Percentiles rank a stretch among this genome's conserved stretches.
These are phyloP conservation scores for Dorcoceras hygrometricum DNA, from an alignment of 257 asterid species.

Conservation along the genomic window DNA sequence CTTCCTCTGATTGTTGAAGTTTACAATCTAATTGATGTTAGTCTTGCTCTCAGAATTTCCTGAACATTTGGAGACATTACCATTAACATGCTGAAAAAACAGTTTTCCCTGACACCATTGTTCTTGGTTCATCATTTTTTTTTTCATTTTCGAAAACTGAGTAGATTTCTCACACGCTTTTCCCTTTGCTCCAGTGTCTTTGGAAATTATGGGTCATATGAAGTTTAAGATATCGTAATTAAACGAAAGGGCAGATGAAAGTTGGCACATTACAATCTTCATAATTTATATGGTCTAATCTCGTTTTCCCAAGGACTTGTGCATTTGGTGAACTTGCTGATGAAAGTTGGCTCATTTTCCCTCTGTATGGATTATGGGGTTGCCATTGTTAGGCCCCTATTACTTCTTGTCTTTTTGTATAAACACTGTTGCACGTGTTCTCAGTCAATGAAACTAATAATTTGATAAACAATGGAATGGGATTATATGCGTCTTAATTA, in stretches of 20 bases:
- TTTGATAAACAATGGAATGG: too few species aligned
- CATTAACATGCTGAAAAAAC: conserved; percentile 4
- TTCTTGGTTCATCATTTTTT: conserved; percentile 14
- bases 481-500: not conserved
- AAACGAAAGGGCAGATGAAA: conserved; percentile 10
- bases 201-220: conserved; percentile 9
- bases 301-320: not conserved
- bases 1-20: conserved; percentile 12
- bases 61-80: conserved; percentile 11
- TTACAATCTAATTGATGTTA: not conserved
- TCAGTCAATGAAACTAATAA: not conserved
- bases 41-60: conserved; percentile 19
- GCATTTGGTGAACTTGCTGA: not conserved
- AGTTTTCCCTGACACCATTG: not conserved
- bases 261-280: too few species aligned
- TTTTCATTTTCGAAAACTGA: conserved; percentile 9
- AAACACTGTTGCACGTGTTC: not conserved
- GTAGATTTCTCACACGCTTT: not conserved
- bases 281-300: not conserved
- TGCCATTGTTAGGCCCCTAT: not conserved
- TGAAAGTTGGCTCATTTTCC: not conserved
- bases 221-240: not conserved
- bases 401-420: not conserved
- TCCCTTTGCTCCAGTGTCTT: conserved; percentile 8
- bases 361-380: not conserved